Percentiles rank a stretch among this genome's conserved stretches.
phyloP scores from a whole-genome alignment of 805 yeast genomes.

The Wickerhamomyces mucosus region DNA sequence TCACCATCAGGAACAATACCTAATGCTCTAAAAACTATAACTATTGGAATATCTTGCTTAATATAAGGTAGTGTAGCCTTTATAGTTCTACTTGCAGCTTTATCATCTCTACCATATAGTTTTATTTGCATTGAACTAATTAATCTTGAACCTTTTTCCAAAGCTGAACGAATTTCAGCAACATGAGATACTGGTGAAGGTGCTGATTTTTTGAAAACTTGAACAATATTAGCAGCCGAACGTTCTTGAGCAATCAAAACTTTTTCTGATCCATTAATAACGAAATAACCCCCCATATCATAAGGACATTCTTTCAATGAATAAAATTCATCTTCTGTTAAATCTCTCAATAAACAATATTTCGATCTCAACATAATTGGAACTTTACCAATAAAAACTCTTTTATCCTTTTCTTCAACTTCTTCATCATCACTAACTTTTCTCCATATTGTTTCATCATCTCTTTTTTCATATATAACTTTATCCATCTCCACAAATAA shows the following conservation, averaged over 20 bases:
- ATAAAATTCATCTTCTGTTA: constrained; percentile 87
- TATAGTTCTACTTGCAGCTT: constrained; percentile 72
- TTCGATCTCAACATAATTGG: constrained; percentile 97
- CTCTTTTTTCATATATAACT: constrained; percentile 76
- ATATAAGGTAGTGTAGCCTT: constrained; percentile 95
- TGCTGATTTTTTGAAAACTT: constrained; percentile 95
- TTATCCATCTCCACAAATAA: constrained; percentile 93
- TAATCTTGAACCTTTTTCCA: constrained; percentile 94
- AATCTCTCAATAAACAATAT: constrained; percentile 85
- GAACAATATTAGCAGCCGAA: constrained; percentile 96
- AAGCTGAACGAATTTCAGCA: constrained; percentile 94
- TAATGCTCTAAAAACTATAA: constrained; percentile 92
- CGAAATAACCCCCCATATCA: constrained; percentile 99
- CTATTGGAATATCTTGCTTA: constrained; percentile 94
- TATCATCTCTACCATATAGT: constrained; percentile 73
- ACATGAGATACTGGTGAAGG: constrained; percentile 94
- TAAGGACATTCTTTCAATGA: constrained; percentile 97
- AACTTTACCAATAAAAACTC: constrained; percentile 90
- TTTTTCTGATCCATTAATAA: constrained; percentile 96
- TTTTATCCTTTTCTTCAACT: constrained; percentile 30
- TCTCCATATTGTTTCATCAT: constrained; percentile 60
- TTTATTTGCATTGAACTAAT: constrained; percentile 92
- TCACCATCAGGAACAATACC: constrained; percentile 99
- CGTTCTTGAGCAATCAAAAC: constrained; percentile 98
- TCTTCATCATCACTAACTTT: constrained; percentile 47